Evolutionary conservation across 1,284 basidiomycete species (phyloP).

Genomic region (Ceratobasidium sp.): DNA sequence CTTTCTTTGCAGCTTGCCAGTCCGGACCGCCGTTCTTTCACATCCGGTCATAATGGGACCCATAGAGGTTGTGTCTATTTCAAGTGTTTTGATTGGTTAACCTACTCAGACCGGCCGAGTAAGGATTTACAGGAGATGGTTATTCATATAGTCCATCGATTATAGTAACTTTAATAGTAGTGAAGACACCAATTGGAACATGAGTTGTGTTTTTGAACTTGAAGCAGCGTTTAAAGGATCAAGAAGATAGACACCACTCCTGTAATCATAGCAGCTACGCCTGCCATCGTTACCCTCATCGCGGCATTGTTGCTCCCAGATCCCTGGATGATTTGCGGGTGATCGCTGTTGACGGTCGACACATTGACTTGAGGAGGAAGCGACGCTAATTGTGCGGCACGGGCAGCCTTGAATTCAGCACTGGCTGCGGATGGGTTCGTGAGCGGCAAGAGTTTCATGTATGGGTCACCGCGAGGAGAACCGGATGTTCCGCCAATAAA

Average conservation of each 20-base stretch:
- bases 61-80: no score
- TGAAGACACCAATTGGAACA: no score
- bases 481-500: neutral
- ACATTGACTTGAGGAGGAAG: constrained; percentile 19
- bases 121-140: no score
- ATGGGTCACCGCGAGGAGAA: neutral
- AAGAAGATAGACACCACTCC: neutral
- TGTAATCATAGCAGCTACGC: neutral
- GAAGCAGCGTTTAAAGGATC: neutral
- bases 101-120: no score
- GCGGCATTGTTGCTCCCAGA: neutral
- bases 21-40: no score
- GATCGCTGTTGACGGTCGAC: neutral
- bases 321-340: constrained; percentile 4
- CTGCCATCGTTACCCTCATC: neutral
- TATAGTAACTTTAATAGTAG: no score
- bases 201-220: no score
- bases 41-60: no score
- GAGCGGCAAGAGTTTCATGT: constrained; percentile 25
- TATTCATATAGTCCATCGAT: no score
- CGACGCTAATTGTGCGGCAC: constrained; percentile 1
- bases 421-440: constrained; percentile 17
- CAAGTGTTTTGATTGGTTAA: no score
- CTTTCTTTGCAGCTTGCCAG: no score
- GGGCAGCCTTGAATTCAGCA: constrained; percentile 9